Base-by-base conservation (phyloP, 352 stramenopile species). In the Globisporangium takayamanum region DNA sequence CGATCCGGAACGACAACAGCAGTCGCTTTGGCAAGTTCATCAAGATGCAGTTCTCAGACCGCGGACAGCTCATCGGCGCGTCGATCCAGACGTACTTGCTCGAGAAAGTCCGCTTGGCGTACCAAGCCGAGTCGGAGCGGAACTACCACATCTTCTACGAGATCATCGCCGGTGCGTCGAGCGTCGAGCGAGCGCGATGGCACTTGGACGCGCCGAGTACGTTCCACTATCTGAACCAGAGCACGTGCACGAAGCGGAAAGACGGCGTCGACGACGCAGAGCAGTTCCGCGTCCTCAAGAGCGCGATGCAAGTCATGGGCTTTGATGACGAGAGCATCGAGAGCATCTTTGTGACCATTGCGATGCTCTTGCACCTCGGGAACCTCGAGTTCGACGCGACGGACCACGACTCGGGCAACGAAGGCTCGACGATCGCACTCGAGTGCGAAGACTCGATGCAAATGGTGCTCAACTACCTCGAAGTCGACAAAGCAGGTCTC, bases 91-190 rank as follows among this genome's bases (percentile, higher is more conserved):
- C 94, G 33, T 99, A 98, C 69, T 67, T 99, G 42, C 74, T 99
- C 12, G 95, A 99, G 66, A 98, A 98, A 70, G 89, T 98, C 36
- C 89, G 96, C 41, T 76, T 99, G 20, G 89, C 89, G 14, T 97
- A 94, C 55, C 95, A 98, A 66, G 89, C 83, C 10, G 84, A 94
- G 52, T 80, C 84, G 41, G 95, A 98, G 72, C 78, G 95, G 44
- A 98, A 98, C 72, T 98, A 98, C 72, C 94, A 98, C 80, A 88
- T 99, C 62, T 98, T 98, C 66, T 98, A 98, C 69, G 83, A 98
- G 68, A 89, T 98, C 18, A 72, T 96, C 59, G 88, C 84, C 22
- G 88, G 84, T 37, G 82, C 82, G 0, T 80, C 66, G 1, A 57
- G 53, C 1, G 81, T 78, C 10, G 73, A 88, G 60, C 89, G 85